Conservation (phyloP, 2,329 filamentous ascomycete species). For the Claviceps spartinae region DNA sequence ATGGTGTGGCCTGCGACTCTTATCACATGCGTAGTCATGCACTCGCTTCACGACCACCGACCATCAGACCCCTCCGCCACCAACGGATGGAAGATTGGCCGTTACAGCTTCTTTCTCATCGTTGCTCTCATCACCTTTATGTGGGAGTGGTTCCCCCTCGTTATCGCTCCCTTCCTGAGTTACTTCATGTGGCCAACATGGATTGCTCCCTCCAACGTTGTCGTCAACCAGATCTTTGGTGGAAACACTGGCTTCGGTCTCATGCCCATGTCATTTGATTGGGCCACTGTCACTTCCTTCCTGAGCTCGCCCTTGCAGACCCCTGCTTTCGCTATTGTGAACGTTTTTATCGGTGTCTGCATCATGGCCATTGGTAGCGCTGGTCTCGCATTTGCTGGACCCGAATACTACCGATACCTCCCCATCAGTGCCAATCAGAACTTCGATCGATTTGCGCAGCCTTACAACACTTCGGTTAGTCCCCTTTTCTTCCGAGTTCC, state of each 20-base stretch:
- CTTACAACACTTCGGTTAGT: slow-evolving; percentile 34
- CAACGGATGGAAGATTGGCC: slow-evolving; percentile 25
- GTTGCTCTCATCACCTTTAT: slow-evolving; percentile 33
- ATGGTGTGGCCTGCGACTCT: slow-evolving; percentile 41
- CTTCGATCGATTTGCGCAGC: slow-evolving; percentile 37
- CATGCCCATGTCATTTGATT: slow-evolving; percentile 52
- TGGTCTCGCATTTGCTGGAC: slow-evolving; percentile 35
- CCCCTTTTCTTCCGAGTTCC: no score
- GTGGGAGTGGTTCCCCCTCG: slow-evolving; percentile 42
- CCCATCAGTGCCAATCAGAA: slow-evolving; percentile 37
- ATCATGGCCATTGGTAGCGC: slow-evolving; percentile 36
- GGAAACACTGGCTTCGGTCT: slow-evolving; percentile 28
- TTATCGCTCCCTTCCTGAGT: slow-evolving; percentile 32
- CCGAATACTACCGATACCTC: slow-evolving; percentile 38
- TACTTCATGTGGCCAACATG: slow-evolving; percentile 40
- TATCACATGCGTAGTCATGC: slow-evolving; percentile 35
- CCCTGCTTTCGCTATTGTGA: slow-evolving; percentile 45
- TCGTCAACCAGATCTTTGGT: slow-evolving; percentile 24
- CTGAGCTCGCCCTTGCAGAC: slow-evolving; percentile 37
- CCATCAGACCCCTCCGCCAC: slow-evolving; percentile 17
- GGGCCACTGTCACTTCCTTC: slow-evolving; percentile 36
- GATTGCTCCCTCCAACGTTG: slow-evolving; percentile 31
- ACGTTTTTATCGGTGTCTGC: slow-evolving; percentile 38
- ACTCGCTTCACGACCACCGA: slow-evolving; percentile 30
- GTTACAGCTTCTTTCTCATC: slow-evolving; percentile 32